Conservation (phyloP, 176 grass and related monocot species). For the Bromus sterilis region DNA sequence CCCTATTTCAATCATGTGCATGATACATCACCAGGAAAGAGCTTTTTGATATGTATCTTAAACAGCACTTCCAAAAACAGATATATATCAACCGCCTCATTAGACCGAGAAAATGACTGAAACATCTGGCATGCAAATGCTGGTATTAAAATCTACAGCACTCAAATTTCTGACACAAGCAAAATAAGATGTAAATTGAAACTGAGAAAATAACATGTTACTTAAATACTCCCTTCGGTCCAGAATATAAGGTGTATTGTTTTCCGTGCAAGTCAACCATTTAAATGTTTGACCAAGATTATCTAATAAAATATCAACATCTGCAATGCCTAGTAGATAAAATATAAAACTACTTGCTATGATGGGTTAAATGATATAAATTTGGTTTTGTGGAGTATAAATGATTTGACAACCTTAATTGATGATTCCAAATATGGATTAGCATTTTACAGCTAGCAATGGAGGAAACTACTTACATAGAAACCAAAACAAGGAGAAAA, state of each 20-base stretch:
- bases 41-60: conserved; percentile 17
- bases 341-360: too few relatives aligned
- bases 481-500: not conserved
- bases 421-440: conserved; percentile 1
- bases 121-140: not conserved
- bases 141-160: not conserved
- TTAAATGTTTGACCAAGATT: too few relatives aligned
- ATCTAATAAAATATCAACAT: too few relatives aligned
- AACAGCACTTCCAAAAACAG: conserved; percentile 3
- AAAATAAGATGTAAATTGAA: not conserved
- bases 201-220: not conserved
- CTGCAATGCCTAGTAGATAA: too few relatives aligned
- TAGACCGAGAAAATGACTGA: conserved; percentile 5
- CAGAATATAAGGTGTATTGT: too few relatives aligned
- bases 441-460: not conserved
- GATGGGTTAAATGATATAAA: too few relatives aligned
- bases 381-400: too few relatives aligned
- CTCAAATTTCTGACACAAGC: not conserved
- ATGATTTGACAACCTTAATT: not conserved
- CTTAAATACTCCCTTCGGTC: too few relatives aligned
- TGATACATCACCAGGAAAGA: conserved; percentile 23
- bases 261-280: too few relatives aligned
- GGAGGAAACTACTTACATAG: not conserved
- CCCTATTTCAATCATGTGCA: conserved; percentile 30
- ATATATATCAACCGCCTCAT: not conserved